A percentile compares a stretch with the other conserved stretches of the same genome.
These are phyloP conservation scores for Phaeophleospora eucalypticola DNA, from an alignment of 2,329 filamentous ascomycete species.

Conservation along the genomic window DNA sequence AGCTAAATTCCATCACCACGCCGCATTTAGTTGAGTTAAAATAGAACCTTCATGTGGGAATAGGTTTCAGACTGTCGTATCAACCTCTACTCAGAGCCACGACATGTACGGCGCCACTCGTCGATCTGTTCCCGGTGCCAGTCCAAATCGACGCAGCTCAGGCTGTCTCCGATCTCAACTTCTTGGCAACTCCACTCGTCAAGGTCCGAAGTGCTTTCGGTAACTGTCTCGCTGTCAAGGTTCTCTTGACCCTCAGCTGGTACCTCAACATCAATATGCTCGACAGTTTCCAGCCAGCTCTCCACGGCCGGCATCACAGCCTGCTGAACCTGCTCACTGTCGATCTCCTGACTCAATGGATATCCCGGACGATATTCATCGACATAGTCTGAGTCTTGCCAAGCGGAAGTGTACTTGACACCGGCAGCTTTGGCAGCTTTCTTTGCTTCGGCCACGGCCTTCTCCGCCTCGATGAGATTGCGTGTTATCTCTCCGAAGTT, in stretches of 20 bases:
- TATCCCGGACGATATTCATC: neutral
- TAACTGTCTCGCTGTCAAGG: slow-evolving; percentile 5
- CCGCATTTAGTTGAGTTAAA: too few species aligned
- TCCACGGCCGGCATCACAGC: neutral
- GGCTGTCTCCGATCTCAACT: slow-evolving; percentile 7
- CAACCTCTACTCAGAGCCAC: neutral
- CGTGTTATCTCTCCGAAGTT: slow-evolving; percentile 4
- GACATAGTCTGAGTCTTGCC: neutral
- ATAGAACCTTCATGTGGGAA: neutral
- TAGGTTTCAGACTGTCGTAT: too few species aligned
- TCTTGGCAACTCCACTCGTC: slow-evolving; percentile 8
- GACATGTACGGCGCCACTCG: neutral
- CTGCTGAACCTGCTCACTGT: neutral
- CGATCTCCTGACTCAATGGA: neutral
- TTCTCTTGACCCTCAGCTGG: too few species aligned
- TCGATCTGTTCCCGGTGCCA: slow-evolving; percentile 4
- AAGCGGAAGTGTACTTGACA: neutral
- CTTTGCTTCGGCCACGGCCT: slow-evolving; percentile 5
- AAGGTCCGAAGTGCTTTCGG: neutral
- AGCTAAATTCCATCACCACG: too few species aligned
- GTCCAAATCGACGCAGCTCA: slow-evolving; percentile 6
- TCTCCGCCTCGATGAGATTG: slow-evolving; percentile 13
- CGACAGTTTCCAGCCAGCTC: slow-evolving; percentile 3
- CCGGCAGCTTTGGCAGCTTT: slow-evolving; percentile 3
- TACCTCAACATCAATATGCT: too few species aligned